Evolutionary conservation across 495 filamentous ascomycete genomes (phyloP).

Genomic region (Tuber aestivum): DNA sequence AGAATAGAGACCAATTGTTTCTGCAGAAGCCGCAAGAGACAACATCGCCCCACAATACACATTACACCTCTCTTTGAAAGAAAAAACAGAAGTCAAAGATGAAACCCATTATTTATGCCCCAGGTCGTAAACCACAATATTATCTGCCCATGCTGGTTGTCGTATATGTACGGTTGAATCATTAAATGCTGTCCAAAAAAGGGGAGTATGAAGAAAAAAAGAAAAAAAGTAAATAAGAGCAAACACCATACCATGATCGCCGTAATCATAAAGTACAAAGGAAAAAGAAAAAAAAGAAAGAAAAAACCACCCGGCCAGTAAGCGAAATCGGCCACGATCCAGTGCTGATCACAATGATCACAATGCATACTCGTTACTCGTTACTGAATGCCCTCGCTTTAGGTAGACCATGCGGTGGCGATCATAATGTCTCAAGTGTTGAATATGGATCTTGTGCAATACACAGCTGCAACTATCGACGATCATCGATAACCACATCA

Average conservation of each 20-base stretch:
- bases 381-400: slow-evolving; percentile 17
- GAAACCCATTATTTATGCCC: slow-evolving; percentile 4
- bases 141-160: slow-evolving; percentile 4
- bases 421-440: neutral
- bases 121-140: slow-evolving; percentile 4
- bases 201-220: slow-evolving; percentile 24
- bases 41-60: neutral
- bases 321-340: slow-evolving; percentile 5
- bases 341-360: slow-evolving; percentile 16
- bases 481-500: slow-evolving; percentile 22
- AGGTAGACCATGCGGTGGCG: neutral
- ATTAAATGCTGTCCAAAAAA: slow-evolving; percentile 19
- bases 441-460: neutral
- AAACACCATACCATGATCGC: slow-evolving; percentile 32
- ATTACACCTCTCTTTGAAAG: neutral
- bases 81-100: slow-evolving; percentile 5
- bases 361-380: slow-evolving; percentile 6
- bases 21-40: neutral
- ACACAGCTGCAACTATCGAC: slow-evolving; percentile 5
- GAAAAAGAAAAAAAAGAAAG: slow-evolving; percentile 15
- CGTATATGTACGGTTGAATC: slow-evolving; percentile 3
- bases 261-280: slow-evolving; percentile 37
- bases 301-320: slow-evolving; percentile 2
- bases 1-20: neutral
- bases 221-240: slow-evolving; percentile 17